These are phyloP conservation scores for Aspergillus sp. DNA, from an alignment of 2,329 filamentous ascomycete genomes.

Conservation along the genomic window DNA sequence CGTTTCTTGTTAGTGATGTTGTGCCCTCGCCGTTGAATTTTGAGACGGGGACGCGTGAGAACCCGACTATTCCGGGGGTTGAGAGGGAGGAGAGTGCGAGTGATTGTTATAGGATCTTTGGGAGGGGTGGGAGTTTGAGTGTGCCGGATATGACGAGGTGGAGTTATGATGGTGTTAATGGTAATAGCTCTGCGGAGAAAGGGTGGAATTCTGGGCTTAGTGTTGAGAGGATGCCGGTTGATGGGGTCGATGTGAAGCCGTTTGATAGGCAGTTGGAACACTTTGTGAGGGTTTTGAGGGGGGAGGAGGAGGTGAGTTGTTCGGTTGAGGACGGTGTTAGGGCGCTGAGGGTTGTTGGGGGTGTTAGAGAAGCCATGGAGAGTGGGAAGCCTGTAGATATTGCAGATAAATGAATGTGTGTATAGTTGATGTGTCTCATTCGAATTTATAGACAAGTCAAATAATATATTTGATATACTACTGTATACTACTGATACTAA, in stretches of 20 bases:
- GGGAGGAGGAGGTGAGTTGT: conserved; percentile 47
- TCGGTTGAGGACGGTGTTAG: conserved; percentile 51
- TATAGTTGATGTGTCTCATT: background rate
- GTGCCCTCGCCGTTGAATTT: conserved; percentile 55
- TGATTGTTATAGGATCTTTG: conserved; percentile 57
- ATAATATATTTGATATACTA: no score
- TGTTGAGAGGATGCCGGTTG: conserved; percentile 31
- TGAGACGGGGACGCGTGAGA: conserved; percentile 60
- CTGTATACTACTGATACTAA: no score
- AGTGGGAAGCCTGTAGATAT: conserved; percentile 37
- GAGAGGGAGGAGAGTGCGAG: conserved; percentile 30
- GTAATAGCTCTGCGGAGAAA: conserved; percentile 29
- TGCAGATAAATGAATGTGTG: background rate
- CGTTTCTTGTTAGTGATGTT: conserved; percentile 57
- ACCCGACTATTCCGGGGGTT: conserved; percentile 50
- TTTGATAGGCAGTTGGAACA: conserved; percentile 56
- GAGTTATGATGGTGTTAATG: conserved; percentile 41
- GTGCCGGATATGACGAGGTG: conserved; percentile 55
- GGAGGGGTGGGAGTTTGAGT: conserved; percentile 52
- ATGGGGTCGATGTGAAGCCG: conserved; percentile 36
- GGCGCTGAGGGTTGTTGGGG: conserved; percentile 55
- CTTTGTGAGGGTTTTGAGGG: conserved; percentile 51
- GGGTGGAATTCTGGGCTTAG: conserved; percentile 45
- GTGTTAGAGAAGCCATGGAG: conserved; percentile 48
- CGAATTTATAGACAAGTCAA: background rate